Conservation (phyloP, 495 filamentous ascomycete species). For the Xylaria venustula region DNA sequence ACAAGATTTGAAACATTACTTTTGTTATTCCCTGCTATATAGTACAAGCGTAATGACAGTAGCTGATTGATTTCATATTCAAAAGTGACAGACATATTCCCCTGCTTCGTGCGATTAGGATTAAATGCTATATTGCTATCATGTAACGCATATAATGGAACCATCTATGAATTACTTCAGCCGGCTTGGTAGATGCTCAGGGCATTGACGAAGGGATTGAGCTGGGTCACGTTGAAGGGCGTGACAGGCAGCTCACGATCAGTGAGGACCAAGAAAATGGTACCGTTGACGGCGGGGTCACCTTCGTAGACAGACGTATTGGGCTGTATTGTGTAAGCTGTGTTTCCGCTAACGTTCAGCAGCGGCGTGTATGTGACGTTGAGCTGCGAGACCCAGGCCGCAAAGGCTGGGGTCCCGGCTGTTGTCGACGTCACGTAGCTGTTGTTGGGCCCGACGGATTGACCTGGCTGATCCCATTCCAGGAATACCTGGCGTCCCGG, state of each 20-base stretch:
- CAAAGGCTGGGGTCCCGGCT: constrained; percentile 62
- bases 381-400: constrained; percentile 78
- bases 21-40: no score
- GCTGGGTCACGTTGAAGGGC: constrained; percentile 69
- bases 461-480: constrained; percentile 70
- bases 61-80: no score
- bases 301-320: constrained; percentile 57
- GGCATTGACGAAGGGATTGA: constrained; percentile 78
- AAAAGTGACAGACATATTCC: no score
- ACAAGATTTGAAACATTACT: no score
- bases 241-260: constrained; percentile 67
- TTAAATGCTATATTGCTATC: no score
- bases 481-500: constrained; percentile 72
- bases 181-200: constrained; percentile 78
- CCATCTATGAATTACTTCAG: no score
- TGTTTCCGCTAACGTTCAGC: constrained; percentile 49
- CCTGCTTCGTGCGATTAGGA: no score
- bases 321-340: constrained; percentile 71
- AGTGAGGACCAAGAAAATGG: constrained; percentile 76
- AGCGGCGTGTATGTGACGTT: constrained; percentile 81
- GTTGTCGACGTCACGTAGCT: constrained; percentile 66
- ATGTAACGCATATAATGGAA: no score
- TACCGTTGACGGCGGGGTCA: constrained; percentile 73
- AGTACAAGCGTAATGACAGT: no score
- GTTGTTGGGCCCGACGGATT: constrained; percentile 74